A percentile compares a stretch with the other conserved stretches of the same genome.
These are phyloP conservation scores for Malassezia pachydermatis DNA, from an alignment of 1,284 basidiomycete genomes.

Conservation along the genomic window DNA sequence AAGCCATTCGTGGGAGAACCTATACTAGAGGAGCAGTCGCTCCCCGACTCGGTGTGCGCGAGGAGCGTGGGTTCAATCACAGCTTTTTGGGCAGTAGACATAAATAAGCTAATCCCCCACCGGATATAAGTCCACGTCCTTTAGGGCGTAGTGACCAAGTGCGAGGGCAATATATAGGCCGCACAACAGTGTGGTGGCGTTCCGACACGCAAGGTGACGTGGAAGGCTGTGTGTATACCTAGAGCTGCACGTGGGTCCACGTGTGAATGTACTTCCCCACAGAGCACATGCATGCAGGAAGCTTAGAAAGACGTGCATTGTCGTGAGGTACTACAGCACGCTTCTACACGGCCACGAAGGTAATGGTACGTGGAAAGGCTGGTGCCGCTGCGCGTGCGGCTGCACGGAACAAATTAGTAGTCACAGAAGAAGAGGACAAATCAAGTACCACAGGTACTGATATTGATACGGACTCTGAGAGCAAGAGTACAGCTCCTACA, in stretches of 20 bases:
- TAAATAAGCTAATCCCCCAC: no score
- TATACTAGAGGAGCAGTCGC: constrained; percentile 1
- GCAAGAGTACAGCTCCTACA: background rate
- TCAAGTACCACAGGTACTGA: background rate
- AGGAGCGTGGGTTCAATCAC: constrained; percentile 15
- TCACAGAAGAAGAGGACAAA: constrained; percentile 14
- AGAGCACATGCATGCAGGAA: constrained; percentile 2
- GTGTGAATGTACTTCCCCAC: constrained; percentile 9
- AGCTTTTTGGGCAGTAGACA: background rate
- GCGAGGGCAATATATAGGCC: background rate
- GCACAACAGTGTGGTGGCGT: background rate
- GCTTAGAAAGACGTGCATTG: no score
- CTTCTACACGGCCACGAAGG: no score
- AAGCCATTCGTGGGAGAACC: background rate
- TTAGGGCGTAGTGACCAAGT: no score
- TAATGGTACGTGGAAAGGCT: background rate
- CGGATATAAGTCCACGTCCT: no score
- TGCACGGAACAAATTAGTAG: constrained; percentile 1
- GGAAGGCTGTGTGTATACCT: background rate
- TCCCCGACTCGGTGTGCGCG: constrained; percentile 4
- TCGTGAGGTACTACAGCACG: no score
- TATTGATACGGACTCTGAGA: constrained; percentile 4
- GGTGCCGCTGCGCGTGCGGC: background rate
- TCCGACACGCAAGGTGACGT: background rate
- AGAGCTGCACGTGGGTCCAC: constrained; percentile 4